phyloP scores from a whole-genome alignment of 345 rosid genomes.

The Eucalyptus paniculata region DNA sequence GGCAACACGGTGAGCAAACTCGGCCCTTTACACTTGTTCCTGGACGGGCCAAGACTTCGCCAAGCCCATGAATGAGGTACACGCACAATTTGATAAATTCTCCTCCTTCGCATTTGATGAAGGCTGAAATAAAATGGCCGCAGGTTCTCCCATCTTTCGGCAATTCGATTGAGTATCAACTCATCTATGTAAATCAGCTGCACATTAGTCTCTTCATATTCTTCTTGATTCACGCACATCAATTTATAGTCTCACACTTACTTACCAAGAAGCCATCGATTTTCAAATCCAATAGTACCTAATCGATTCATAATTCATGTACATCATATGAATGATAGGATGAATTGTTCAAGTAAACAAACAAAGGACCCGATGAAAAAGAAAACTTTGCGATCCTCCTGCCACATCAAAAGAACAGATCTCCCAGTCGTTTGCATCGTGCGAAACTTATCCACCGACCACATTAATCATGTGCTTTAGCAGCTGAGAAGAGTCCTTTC shows the following conservation, averaged over 20 bases:
- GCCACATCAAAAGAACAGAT: no score
- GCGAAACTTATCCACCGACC: neutral
- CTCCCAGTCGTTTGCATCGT: neutral
- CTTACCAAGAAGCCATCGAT: neutral
- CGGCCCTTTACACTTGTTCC: neutral
- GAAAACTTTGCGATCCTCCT: neutral
- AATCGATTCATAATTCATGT: fast-evolving
- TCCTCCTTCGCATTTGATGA: neutral
- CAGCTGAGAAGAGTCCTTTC: neutral
- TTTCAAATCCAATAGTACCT: neutral
- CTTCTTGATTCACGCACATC: neutral
- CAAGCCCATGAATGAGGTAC: neutral
- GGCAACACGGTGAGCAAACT: neutral
- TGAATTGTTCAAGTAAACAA: neutral
- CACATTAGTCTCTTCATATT: neutral
- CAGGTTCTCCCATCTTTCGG: neutral
- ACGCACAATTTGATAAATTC: neutral
- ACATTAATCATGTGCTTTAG: neutral
- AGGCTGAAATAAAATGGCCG: no score
- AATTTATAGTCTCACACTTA: neutral
- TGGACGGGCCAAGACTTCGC: neutral
- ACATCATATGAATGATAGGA: neutral
- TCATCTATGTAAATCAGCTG: neutral
- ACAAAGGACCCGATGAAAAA: no score
- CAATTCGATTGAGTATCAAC: neutral